Conservation (phyloP, 352 stramenopile genomes). For the Globisporangium canariense region DNA sequence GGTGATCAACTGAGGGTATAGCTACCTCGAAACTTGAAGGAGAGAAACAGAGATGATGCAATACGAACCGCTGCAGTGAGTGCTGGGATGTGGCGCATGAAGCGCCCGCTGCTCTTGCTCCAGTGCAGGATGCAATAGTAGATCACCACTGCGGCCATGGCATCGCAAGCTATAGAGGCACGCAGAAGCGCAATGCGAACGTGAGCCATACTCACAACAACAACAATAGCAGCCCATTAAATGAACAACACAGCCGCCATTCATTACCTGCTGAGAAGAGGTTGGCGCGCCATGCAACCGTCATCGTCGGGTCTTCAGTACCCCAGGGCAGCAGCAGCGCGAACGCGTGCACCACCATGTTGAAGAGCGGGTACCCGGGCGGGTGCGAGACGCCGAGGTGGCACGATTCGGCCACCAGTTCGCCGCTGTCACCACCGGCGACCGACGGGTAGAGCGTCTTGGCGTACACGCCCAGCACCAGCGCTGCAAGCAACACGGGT, state of each 20-base stretch:
- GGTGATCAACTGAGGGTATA: no score
- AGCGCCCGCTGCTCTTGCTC: constrained; percentile 15
- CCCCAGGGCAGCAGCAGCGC: constrained; percentile 33
- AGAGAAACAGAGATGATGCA: neutral
- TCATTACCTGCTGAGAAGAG: constrained; percentile 71
- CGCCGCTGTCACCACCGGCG: constrained; percentile 88
- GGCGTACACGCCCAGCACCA: constrained; percentile 64
- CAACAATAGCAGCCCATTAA: neutral
- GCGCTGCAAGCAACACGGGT: constrained; percentile 4
- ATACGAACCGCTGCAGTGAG: constrained; percentile 51
- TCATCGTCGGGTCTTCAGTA: neutral
- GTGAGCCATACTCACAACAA: neutral
- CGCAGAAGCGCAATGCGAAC: neutral
- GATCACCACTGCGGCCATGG: constrained; percentile 44
- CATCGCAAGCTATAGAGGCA: constrained; percentile 47
- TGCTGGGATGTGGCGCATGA: constrained; percentile 30
- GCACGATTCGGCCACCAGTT: constrained; percentile 94
- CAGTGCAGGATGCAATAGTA: constrained; percentile 54
- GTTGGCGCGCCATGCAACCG: constrained; percentile 85
- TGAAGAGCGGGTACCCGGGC: constrained; percentile 94
- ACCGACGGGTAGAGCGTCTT: constrained; percentile 84
- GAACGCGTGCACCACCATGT: constrained; percentile 80
- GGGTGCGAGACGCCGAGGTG: constrained; percentile 91
- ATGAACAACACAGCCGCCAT: neutral
- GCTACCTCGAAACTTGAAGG: no score